Evolutionary conservation across 208 protist genomes (phyloP), one percentile per base, ranked within the genome.

Genomic region (Acanthamoeba polyphaga): DNA sequence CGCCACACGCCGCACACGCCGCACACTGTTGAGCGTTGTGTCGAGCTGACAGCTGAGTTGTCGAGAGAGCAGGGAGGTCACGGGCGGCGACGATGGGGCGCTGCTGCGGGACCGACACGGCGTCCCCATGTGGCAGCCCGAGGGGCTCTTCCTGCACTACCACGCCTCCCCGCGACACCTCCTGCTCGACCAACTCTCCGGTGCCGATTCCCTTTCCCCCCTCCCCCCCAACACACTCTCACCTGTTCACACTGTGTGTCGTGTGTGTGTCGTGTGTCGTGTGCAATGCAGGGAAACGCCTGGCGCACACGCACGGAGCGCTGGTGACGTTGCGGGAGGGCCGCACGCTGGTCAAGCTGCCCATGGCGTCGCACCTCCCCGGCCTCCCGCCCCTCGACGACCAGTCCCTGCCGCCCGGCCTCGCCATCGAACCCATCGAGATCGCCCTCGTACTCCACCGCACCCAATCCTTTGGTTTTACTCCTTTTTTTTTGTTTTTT

Each of bases 111-210:
- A 87, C 15, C 49, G 78, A 15, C 78, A 87, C n/a, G 78, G 78
- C 78, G 38, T 62, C 32, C 78, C 78, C 78, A 24, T 60, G 32
- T 62, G 53, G 43, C 78, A 60, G 78, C 32, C n/a, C 43, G 53
- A 87, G 78, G 78, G 78, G 8, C 78, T 87, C 46, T 64, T 53
- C 27, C 43, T 87, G 19, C 78, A 87, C 53, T 87, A 87, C 49
- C 27, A 87, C 53, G 32, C 49, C 34, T 87, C 78, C 22, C 78
- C 78, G 7, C 78, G 19, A 4, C 22, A 64, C 53, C n/a, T 87
- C 46, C 78, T 87, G 9, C 43, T 12, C 27, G 78, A 87, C 43
- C 7, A 29, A 34, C 7, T 64, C 24, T 15, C 78, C 15, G 78
- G 78, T 87, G 7, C 46, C 43, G 19, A 24, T 60, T 46, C n/a